Evolutionary conservation across 805 yeast species (phyloP).

Genomic region (Cyberlindnera subsufficiens): DNA sequence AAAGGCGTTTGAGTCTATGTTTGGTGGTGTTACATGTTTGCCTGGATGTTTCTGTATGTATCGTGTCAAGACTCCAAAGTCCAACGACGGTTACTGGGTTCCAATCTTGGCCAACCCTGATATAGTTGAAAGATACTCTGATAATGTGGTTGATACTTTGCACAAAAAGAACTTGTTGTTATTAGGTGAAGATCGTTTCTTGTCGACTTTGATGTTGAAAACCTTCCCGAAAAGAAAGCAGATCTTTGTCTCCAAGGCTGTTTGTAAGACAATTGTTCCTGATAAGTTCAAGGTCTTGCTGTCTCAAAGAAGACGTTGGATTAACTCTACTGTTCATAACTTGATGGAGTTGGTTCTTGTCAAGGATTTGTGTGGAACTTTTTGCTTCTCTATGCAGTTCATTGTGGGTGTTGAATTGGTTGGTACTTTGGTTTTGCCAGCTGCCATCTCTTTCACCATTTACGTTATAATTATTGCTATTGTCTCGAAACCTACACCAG

Average conservation of each 20-base stretch:
- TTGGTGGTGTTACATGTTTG: slow-evolving; percentile 90
- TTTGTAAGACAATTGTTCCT: slow-evolving; percentile 90
- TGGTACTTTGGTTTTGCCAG: slow-evolving; percentile 85
- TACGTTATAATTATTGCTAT: slow-evolving; percentile 73
- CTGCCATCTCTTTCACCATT: slow-evolving; percentile 77
- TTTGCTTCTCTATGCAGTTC: slow-evolving; percentile 93
- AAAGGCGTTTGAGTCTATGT: slow-evolving; percentile 91
- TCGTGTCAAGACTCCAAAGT: slow-evolving; percentile 86
- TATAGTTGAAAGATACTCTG: slow-evolving; percentile 86
- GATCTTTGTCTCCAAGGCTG: slow-evolving; percentile 83
- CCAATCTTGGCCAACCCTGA: slow-evolving; percentile 91
- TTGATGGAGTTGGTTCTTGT: slow-evolving; percentile 82
- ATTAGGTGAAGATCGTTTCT: slow-evolving; percentile 86
- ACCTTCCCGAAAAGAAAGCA: slow-evolving; percentile 89
- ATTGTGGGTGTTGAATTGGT: slow-evolving; percentile 77
- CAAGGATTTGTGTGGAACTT: slow-evolving; percentile 87
- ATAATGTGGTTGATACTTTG: slow-evolving; percentile 75
- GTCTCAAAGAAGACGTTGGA: slow-evolving; percentile 96
- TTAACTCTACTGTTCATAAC: slow-evolving; percentile 90
- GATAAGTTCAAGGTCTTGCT: slow-evolving; percentile 69
- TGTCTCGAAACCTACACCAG: slow-evolving; percentile 69
- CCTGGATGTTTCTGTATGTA: slow-evolving; percentile 96
- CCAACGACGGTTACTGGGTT: slow-evolving; percentile 77
- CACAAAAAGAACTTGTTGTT: slow-evolving; percentile 81
- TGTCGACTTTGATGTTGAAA: slow-evolving; percentile 78